A percentile compares a stretch with the other conserved stretches of the same genome.
Evolutionary conservation across 75 land plant genomes (phyloP).

Genomic region (Picea sitchensis): DNA sequence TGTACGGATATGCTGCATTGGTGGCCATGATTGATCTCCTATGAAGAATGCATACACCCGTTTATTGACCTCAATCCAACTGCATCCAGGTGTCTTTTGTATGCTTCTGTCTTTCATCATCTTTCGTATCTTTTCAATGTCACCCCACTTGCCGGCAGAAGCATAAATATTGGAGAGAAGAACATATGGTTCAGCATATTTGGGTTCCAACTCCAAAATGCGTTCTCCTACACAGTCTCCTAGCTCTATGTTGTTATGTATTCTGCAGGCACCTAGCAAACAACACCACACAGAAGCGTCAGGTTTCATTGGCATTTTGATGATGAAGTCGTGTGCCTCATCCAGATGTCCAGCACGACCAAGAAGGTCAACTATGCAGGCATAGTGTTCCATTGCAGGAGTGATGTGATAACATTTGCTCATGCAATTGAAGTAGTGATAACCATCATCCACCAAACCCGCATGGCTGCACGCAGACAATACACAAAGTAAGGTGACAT

Average conservation of each 20-base stretch:
- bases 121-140: not conserved
- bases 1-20: too few relatives aligned
- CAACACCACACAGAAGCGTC: not conserved
- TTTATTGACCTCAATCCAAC: not conserved
- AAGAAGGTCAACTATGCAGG: not conserved
- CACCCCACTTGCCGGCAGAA: not conserved
- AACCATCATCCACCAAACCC: not conserved
- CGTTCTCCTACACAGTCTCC: not conserved
- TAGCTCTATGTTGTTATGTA: not conserved
- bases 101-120: not conserved
- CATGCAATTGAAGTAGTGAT: not conserved
- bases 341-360: not conserved
- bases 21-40: not conserved
- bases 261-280: not conserved
- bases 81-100: not conserved
- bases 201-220: not conserved
- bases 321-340: not conserved
- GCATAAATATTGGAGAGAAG: not conserved
- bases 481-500: not conserved
- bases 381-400: not conserved
- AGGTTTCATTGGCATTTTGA: not conserved
- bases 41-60: not conserved
- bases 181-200: not conserved
- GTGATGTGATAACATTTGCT: not conserved
- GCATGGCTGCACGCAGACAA: conserved; percentile 3